A percentile compares a stretch with the other conserved stretches of the same genome.
Evolutionary conservation across 345 rosid genomes (phyloP).

Genomic region (Linum trigynum): DNA sequence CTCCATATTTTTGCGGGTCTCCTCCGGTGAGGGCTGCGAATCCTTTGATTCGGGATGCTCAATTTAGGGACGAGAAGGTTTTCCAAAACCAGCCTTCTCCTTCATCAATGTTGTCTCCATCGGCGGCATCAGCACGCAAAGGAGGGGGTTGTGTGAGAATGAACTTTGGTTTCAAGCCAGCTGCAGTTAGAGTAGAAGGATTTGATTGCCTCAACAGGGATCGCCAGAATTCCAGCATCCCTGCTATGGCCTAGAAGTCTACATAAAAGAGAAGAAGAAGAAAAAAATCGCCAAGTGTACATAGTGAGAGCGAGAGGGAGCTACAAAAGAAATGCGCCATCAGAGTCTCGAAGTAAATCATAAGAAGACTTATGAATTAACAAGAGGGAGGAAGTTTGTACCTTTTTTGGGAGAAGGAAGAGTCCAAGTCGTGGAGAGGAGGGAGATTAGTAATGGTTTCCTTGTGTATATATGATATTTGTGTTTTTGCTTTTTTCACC

Average conservation of each 20-base stretch:
- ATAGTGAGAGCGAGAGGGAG: conserved; percentile 13
- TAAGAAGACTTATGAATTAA: conserved; percentile 17
- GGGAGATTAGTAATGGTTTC: not conserved
- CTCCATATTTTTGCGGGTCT: conserved; percentile 75
- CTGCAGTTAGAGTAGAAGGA: conserved; percentile 98
- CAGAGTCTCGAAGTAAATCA: conserved; percentile 13
- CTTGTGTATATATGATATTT: not conserved
- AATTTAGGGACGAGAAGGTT: conserved; percentile 60
- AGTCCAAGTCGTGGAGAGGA: conserved; percentile 1
- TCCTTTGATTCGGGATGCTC: conserved; percentile 74
- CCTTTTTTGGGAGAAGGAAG: conserved; percentile 20
- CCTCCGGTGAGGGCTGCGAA: conserved; percentile 84
- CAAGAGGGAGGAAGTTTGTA: conserved; percentile 26
- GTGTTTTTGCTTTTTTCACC: not conserved
- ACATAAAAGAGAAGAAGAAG: conserved; percentile 30
- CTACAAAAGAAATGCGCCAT: conserved; percentile 16
- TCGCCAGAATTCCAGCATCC: conserved; percentile 85
- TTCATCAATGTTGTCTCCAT: conserved; percentile 40
- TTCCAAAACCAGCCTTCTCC: conserved; percentile 39
- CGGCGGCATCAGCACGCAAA: conserved; percentile 47
- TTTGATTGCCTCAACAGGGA: conserved; percentile 98
- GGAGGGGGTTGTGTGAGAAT: conserved; percentile 52
- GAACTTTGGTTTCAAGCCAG: conserved; percentile 75
- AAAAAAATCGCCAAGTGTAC: not conserved
- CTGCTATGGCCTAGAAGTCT: conserved; percentile 95